Evolutionary conservation across 257 asterid species (phyloP), one percentile per base, ranked within the genome.

Genomic region (Solanum tarijense): DNA sequence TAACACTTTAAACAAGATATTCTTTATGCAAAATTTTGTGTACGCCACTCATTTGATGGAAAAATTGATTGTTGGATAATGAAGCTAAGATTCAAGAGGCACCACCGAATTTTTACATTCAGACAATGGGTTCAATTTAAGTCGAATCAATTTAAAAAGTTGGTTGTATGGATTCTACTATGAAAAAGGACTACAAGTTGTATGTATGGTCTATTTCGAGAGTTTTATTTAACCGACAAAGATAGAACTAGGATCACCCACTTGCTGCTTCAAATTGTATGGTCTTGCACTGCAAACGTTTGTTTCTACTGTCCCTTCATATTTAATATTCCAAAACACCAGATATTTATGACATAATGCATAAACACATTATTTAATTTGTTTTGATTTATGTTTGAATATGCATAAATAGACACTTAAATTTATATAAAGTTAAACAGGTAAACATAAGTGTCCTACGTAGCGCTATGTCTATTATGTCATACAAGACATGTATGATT

Each of bases 271-370:
- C 25, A 35, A 25, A 38, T 85, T 36, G 87, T 85, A 85, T 85
- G 87, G 87, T 66, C 62, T 65, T 85, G 79, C 81, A 66, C 14
- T 38, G 29, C 21, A 39, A 85, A 85, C 87, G 87, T 84, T 84
- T 66, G 81, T 43, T 85, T 65, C 29, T 85, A 25, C 81, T 66
- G 78, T 31, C 78, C 87, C 41, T 66, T 85, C 78, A 66, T 38
- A 60, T 84, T 84, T 72, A 38, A 84, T 84, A 65, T 84, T 36
- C 76, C 35, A 55, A 20, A 12, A 4, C 48, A 74, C 12, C 10
- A 62, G 29, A 35, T 34, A 85, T 52, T n/a, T 83, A 12, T 66
- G 8, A 5, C 35, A 25, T 66, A 25, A 25, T 66, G 2, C 4
- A 66, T 27, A 1, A 2, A 5, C 27, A 0, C 9, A 7, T 4